Conservation (phyloP, 1,139 yeast species). For the Pichia sp. region DNA sequence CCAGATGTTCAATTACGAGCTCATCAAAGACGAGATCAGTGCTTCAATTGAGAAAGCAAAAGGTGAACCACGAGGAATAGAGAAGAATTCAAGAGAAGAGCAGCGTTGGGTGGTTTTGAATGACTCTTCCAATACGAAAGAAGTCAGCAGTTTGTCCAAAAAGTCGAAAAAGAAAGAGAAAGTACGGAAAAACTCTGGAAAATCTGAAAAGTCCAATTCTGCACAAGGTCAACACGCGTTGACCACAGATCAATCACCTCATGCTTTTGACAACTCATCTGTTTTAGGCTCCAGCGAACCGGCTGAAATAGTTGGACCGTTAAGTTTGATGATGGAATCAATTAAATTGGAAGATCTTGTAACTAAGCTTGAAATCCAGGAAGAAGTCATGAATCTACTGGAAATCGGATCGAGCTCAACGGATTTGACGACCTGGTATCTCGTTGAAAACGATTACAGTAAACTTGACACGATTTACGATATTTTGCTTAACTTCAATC, state of each 20-base stretch:
- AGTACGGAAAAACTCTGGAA: too few relatives aligned
- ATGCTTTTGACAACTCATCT: too few relatives aligned
- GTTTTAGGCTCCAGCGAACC: too few relatives aligned
- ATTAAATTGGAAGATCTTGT: neutral
- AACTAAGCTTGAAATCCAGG: neutral
- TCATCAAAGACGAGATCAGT: slow-evolving; percentile 8
- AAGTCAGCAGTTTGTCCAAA: too few relatives aligned
- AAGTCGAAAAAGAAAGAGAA: too few relatives aligned
- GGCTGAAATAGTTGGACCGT: too few relatives aligned
- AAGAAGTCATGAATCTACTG: neutral
- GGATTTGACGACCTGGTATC: slow-evolving; percentile 3
- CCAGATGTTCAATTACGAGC: slow-evolving; percentile 17
- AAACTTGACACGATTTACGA: slow-evolving; percentile 26
- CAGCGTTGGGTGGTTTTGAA: too few relatives aligned
- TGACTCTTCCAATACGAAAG: too few relatives aligned
- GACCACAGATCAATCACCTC: too few relatives aligned
- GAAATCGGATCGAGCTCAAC: neutral
- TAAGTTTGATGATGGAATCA: too few relatives aligned
- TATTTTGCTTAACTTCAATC: slow-evolving; percentile 21
- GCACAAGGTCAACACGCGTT: too few relatives aligned
- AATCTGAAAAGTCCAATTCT: neutral
- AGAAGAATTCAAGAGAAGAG: too few relatives aligned
- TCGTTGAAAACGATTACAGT: slow-evolving; percentile 17
- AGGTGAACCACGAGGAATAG: neutral
- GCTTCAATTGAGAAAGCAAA: neutral